Evolutionary conservation across 2,329 filamentous ascomycete species (phyloP).

Genomic region (Aureobasidium sp.): DNA sequence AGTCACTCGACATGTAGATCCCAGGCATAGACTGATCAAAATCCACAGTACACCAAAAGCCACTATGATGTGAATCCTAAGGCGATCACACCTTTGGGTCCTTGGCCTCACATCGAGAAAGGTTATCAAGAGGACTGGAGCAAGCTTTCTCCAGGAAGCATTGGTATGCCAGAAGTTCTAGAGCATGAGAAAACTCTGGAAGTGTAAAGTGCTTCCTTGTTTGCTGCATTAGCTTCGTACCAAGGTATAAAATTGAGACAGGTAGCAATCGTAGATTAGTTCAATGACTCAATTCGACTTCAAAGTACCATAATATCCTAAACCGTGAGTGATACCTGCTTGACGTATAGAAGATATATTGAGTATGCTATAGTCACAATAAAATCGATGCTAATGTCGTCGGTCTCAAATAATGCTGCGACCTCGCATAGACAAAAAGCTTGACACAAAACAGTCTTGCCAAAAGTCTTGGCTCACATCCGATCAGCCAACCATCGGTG

Average conservation of each 20-base stretch:
- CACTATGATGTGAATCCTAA: constrained; percentile 52
- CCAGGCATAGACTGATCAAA: not conserved
- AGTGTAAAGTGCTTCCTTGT: not conserved
- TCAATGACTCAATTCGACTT: too few relatives aligned
- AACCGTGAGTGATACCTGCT: too few relatives aligned
- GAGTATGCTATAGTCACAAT: not conserved
- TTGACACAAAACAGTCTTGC: not conserved
- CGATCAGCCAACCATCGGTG: not conserved
- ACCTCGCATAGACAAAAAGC: not conserved
- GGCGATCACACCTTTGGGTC: constrained; percentile 54
- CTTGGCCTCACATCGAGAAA: constrained; percentile 49
- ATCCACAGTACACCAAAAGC: constrained; percentile 44
- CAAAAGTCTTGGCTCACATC: not conserved
- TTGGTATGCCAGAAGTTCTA: constrained; percentile 34
- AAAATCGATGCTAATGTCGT: not conserved
- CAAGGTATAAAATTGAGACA: too few relatives aligned
- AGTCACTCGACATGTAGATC: constrained; percentile 21
- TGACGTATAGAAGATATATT: not conserved
- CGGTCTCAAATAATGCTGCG: not conserved
- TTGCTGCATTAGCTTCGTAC: not conserved
- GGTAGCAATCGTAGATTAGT: too few relatives aligned
- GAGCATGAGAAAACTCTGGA: constrained; percentile 23
- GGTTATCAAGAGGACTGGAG: constrained; percentile 42
- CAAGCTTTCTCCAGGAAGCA: constrained; percentile 39
- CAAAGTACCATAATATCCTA: too few relatives aligned